A percentile compares a stretch with the other conserved stretches of the same genome.
Conservation (phyloP, 1,139 yeast genomes). For the Geotrichum siamense region DNA sequence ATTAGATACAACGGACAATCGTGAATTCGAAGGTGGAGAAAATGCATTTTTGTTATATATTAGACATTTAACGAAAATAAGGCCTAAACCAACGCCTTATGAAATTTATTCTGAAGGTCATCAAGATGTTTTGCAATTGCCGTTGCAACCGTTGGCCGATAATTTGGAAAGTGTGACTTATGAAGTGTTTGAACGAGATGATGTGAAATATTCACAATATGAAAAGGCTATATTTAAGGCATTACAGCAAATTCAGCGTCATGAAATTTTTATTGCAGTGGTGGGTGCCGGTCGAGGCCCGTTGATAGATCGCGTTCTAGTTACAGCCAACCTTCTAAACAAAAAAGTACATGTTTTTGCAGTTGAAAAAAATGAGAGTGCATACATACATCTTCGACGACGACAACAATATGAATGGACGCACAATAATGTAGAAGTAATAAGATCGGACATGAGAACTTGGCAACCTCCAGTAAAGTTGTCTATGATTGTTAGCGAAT, state of each 20-base stretch:
- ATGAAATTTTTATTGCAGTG: slow-evolving; percentile 42
- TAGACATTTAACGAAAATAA: slow-evolving; percentile 42
- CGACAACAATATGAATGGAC: slow-evolving; percentile 31
- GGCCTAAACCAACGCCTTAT: slow-evolving; percentile 31
- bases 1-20: slow-evolving; percentile 31
- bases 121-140: slow-evolving; percentile 44
- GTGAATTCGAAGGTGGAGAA: slow-evolving; percentile 38
- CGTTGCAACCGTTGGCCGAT: slow-evolving; percentile 62
- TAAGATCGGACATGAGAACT: slow-evolving; percentile 51
- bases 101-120: slow-evolving; percentile 36
- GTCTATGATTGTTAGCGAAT: slow-evolving; percentile 55
- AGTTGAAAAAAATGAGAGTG: slow-evolving; percentile 66
- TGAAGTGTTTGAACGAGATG: slow-evolving; percentile 62
- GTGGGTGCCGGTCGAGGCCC: slow-evolving; percentile 91
- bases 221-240: slow-evolving; percentile 60
- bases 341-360: slow-evolving; percentile 42
- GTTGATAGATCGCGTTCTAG: slow-evolving; percentile 48
- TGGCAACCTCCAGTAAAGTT: slow-evolving; percentile 46
- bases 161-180: slow-evolving; percentile 56
- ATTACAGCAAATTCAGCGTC: slow-evolving; percentile 35
- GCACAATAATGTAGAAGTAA: slow-evolving; percentile 40
- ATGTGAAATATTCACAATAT: slow-evolving; percentile 58
- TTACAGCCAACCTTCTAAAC: slow-evolving; percentile 38
- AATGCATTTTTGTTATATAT: slow-evolving; percentile 46
- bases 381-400: slow-evolving; percentile 39